Evolutionary conservation across 169 alveolate genomes (phyloP).

Genomic region (Babesia microti): DNA sequence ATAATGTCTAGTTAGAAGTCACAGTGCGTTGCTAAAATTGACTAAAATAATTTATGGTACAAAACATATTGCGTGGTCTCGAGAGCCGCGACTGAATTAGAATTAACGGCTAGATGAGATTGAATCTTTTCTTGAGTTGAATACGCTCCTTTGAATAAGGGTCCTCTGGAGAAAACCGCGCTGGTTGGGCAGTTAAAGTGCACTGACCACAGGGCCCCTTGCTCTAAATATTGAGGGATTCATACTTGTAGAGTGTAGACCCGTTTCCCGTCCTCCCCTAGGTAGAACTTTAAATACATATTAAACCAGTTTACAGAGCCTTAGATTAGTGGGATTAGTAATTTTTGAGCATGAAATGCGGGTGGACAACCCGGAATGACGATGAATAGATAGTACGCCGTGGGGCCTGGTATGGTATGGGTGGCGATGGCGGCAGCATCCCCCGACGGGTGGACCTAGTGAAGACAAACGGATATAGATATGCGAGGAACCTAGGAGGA

Average conservation of each 20-base stretch:
- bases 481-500: constrained; percentile 72
- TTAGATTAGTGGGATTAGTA: too few species aligned
- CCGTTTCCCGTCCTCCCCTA: constrained; percentile 51
- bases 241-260: constrained; percentile 54
- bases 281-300: constrained; percentile 54
- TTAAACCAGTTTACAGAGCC: constrained; percentile 3
- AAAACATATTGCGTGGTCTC: too few species aligned
- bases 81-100: too few species aligned
- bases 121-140: constrained; percentile 60
- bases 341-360: too few species aligned
- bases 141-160: constrained; percentile 62
- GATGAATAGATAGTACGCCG: too few species aligned
- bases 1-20: too few species aligned
- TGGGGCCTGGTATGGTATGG: constrained; percentile 50
- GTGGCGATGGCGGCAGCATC: constrained; percentile 79
- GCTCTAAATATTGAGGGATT: constrained; percentile 6
- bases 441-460: constrained; percentile 72
- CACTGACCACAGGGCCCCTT: constrained; percentile 60
- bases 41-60: too few species aligned
- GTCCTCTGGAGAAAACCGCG: constrained; percentile 74
- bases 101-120: constrained; percentile 31
- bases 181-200: constrained; percentile 73
- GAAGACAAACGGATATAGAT: constrained; percentile 64
- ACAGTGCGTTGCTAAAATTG: too few species aligned
- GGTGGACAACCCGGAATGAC: too few species aligned